Conservation (phyloP, 306 rosid genomes). For the Dryas octopetala region DNA sequence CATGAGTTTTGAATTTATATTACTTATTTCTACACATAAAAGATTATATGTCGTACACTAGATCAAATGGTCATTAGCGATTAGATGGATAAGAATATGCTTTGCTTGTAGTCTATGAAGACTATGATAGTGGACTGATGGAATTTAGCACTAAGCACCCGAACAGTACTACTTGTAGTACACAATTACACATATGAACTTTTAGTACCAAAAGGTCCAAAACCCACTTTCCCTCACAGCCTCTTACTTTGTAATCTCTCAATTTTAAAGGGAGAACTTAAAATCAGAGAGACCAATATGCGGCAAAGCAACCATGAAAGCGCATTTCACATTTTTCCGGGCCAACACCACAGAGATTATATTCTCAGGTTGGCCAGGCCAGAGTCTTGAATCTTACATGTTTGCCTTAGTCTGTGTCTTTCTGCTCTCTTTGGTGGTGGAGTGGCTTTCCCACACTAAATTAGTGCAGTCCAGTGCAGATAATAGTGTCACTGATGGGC, state of each 20-base stretch:
- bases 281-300: not conserved
- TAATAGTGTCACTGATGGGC: slow-evolving; percentile 6
- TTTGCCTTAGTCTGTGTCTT: slow-evolving; percentile 11
- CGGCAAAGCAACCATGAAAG: slow-evolving; percentile 14
- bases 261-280: not conserved
- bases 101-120: too few species aligned
- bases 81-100: too few species aligned
- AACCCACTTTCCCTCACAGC: not conserved
- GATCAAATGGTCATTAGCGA: too few species aligned
- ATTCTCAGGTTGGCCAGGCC: slow-evolving; percentile 20
- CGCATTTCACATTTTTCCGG: slow-evolving; percentile 17
- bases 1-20: too few species aligned
- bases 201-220: not conserved
- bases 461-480: not conserved
- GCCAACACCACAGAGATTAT: slow-evolving; percentile 9
- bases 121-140: not conserved
- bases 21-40: too few species aligned
- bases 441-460: slow-evolving; percentile 28
- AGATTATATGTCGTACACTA: too few species aligned
- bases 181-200: not conserved
- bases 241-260: not conserved
- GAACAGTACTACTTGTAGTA: not conserved
- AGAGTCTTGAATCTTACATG: slow-evolving; percentile 3
- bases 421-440: slow-evolving; percentile 2
- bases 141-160: not conserved